Base-by-base conservation (phyloP, 2,329 filamentous ascomycete genomes). In the Ustulina deusta region DNA sequence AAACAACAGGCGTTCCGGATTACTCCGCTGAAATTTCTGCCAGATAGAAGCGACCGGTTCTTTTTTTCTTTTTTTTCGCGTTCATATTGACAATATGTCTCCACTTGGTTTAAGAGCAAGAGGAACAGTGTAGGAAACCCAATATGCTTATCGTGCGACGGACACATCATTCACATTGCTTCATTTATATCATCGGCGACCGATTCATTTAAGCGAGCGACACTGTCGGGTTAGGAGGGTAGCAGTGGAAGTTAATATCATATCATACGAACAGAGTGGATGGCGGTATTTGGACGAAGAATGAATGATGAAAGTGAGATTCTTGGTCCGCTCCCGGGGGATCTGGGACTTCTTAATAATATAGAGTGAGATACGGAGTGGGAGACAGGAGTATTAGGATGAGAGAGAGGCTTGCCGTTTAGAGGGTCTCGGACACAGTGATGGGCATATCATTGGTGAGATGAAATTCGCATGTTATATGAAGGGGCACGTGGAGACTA, bases 121-220 rank as follows among this genome's bases (percentile, higher is more conserved):
- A 73, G 72, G 36, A 6, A 40, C 22, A 17, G 44, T 38, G 77
- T 76, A 66, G 62, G 57, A 46, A 62, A 59, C 34, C 9, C 7
- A 29, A 22, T 57, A 27, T 59, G 22, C 44, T 60, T 22, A 22
- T 27, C 49, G 29, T 60, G 59, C 44, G 51, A 51, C 32, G n/a
- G 34, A 64, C 20, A 58, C 55, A 55, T 42, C 42, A 52, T 63
- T 49, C 17, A 40, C 29, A 34, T 66, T 56, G 17, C 42, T 57
- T 66, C 25, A 40, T 42, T 22, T 42, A 57, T 29, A 62, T 42
- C 36, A 66, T 46, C n/a, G 42, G 27, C 34, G 15, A 58, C 27
- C 34, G 7, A n/a, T 49, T 65, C 49, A 55, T 56, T 42, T 42
- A 56, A 48, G 52, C 61, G 57, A 57, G 49, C 42, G 57, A 15